phyloP scores from a whole-genome alignment of 1,284 basidiomycete genomes.

The Rhodotorula glutinis region DNA sequence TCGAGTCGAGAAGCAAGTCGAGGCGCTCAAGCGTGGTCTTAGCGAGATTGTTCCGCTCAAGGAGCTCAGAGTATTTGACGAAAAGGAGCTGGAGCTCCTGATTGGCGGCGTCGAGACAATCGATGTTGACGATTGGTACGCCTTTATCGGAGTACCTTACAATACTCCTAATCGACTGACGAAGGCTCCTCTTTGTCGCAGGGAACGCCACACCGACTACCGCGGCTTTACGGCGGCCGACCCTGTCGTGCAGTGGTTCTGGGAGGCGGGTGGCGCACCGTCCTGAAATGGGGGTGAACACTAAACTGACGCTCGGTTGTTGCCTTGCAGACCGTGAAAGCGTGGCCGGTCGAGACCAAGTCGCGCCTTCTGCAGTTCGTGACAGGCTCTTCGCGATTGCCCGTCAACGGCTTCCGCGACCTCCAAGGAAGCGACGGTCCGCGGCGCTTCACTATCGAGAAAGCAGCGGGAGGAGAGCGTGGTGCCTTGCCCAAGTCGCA shows the following conservation, averaged over 20 bases:
- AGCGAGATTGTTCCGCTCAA: constrained; percentile 93
- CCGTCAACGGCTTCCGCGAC: constrained; percentile 42
- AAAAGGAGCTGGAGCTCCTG: constrained; percentile 86
- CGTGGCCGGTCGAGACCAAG: constrained; percentile 39
- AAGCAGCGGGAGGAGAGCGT: constrained; percentile 26
- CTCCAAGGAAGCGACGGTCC: constrained; percentile 43
- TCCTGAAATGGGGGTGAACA: no score
- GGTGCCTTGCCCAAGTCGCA: constrained; percentile 39
- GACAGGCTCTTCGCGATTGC: constrained; percentile 39
- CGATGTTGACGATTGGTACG: constrained; percentile 63
- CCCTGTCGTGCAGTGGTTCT: constrained; percentile 39
- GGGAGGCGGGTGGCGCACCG: constrained; percentile 24
- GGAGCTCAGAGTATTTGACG: constrained; percentile 76
- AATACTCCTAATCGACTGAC: not conserved
- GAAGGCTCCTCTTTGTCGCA: not conserved
- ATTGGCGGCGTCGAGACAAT: constrained; percentile 97
- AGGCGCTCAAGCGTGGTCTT: constrained; percentile 79
- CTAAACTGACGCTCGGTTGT: no score
- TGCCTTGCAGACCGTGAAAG: constrained; percentile 22
- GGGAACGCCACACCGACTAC: constrained; percentile 84
- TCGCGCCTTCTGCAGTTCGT: constrained; percentile 36
- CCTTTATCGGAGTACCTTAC: not conserved
- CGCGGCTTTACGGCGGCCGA: constrained; percentile 50
- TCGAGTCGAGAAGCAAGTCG: constrained; percentile 88
- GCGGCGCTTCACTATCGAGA: constrained; percentile 43